Base-by-base conservation (phyloP, 2,329 filamentous ascomycete species). In the Penicillium oxalicum region DNA sequence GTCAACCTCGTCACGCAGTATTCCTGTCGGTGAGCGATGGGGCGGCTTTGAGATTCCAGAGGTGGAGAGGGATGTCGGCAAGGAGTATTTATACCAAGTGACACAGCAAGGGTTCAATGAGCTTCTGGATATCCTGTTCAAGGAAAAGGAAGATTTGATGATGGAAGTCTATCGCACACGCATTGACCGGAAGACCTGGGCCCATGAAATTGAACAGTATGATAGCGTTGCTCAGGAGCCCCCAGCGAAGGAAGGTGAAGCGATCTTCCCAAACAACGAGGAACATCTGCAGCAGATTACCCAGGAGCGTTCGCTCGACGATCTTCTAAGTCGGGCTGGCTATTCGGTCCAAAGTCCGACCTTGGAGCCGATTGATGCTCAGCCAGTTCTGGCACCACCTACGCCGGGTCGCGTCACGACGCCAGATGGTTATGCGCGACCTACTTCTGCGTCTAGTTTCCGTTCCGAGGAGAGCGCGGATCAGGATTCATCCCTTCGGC, bases 81-180 rank as follows among this genome's bases (percentile, higher is more conserved):
- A 86, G 58, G 89, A 97, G 63, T 86, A 96, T 4, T 74, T 97
- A 1, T 96, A 95, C 62, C 88, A 95, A 65, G 83, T 94, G 29
- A 90, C 88, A 0, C 90, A 96, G 67, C 87, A 95, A 67, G 87
- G 89, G 0, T 88, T 95, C 71, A 96, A 97, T 61, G 90, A 97
- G 69, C 75, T 97, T 2, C 79, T 98, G 0, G 88, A 97, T 62
- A 79, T 83, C 1, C 76, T 98, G 0, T 98, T 98, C 73, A 86
- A 86, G 57, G 76, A 79, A 4, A 85, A 86, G 55, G 91, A 97
- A 67, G 84, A 91, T 54, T 67, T 88, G 13, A 84, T 89, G 1
- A 71, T 93, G 50, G 77, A 82, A 47, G 84, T 83, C 9, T 78
- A 80, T 7, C 75, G 78, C 42, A 88, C 85, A 0, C 80, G 79